Conservation (phyloP, 2,329 filamentous ascomycete genomes). For the Alternaria hordeiaustralica region DNA sequence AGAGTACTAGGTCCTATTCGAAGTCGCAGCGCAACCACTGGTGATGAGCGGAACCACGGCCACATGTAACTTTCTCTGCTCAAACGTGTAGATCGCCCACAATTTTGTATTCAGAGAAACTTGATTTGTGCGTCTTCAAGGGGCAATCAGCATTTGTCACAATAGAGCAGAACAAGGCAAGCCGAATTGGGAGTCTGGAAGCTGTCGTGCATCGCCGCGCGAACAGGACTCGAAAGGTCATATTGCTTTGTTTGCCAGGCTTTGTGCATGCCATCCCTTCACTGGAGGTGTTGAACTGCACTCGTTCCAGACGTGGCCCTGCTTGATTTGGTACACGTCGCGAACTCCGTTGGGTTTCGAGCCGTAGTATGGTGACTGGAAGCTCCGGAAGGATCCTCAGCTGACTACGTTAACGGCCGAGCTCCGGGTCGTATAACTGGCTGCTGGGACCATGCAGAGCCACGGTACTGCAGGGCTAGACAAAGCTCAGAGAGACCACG, state of each 20-base stretch:
- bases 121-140: not conserved
- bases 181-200: not conserved
- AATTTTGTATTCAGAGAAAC: not conserved
- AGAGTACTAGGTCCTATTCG: not conserved
- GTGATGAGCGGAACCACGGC: not conserved
- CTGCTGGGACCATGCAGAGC: not conserved
- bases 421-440: not conserved
- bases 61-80: not conserved
- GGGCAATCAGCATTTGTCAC: not conserved
- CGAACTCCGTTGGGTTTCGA: not conserved
- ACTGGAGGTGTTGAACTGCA: not conserved
- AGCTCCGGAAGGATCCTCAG: not conserved
- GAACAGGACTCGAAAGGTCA: not conserved
- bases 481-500: not conserved
- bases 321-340: not conserved
- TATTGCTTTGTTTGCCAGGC: not conserved
- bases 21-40: not conserved
- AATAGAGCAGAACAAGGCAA: not conserved
- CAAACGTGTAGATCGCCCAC: not conserved
- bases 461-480: not conserved
- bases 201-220: not conserved
- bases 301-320: not conserved
- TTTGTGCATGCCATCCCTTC: not conserved
- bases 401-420: not conserved
- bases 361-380: not conserved